phyloP scores from a whole-genome alignment of 2,329 filamentous ascomycete genomes.

The Thermomyces lanuginosus region DNA sequence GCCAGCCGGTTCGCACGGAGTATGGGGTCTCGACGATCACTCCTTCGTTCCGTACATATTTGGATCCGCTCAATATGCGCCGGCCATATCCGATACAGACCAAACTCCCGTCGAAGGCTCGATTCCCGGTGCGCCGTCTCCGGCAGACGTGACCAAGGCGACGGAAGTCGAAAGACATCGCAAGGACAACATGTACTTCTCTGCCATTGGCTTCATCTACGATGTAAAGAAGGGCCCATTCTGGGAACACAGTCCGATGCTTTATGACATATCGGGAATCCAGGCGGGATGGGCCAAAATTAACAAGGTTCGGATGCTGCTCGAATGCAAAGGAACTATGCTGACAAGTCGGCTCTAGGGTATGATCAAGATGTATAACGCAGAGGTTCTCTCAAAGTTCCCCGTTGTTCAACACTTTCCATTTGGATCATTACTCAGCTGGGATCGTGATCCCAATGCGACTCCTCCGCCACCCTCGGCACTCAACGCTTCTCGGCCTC shows the following conservation, averaged over 20 bases:
- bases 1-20: constrained; percentile 87
- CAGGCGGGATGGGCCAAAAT: constrained; percentile 95
- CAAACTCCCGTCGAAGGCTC: constrained; percentile 67
- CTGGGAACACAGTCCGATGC: constrained; percentile 88
- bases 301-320: constrained; percentile 48
- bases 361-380: constrained; percentile 99
- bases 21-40: constrained; percentile 98
- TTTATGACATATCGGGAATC: constrained; percentile 89
- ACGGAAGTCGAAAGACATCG: constrained; percentile 50
- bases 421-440: constrained; percentile 66
- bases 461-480: constrained; percentile 32
- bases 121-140: constrained; percentile 51
- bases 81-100: constrained; percentile 49
- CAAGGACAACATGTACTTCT: constrained; percentile 72
- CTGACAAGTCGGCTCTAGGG: constrained; percentile 36
- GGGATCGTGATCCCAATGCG: constrained; percentile 52
- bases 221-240: constrained; percentile 94
- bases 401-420: constrained; percentile 95
- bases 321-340: constrained; percentile 1
- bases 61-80: constrained; percentile 75
- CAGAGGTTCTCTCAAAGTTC: constrained; percentile 89
- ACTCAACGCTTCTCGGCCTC: constrained; percentile 15
- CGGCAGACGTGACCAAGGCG: constrained; percentile 50
- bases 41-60: constrained; percentile 89
- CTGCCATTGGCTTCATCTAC: constrained; percentile 89